These are phyloP conservation scores for Pogostemon cablin DNA, from an alignment of 257 asterid species.

Conservation along the genomic window DNA sequence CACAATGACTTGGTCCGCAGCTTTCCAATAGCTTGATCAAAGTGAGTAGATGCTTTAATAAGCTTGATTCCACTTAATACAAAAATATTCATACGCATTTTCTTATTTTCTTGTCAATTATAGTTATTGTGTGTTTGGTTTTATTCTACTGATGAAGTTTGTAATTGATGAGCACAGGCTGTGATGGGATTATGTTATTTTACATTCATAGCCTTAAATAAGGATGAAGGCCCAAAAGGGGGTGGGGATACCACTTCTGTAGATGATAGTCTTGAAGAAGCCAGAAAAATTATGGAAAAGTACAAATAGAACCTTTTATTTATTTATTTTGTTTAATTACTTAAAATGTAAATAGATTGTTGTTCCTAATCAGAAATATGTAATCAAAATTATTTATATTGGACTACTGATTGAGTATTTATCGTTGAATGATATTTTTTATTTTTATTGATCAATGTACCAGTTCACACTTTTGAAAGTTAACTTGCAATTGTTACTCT, in stretches of 20 bases:
- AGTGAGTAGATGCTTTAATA: no score
- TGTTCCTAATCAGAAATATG: slow-evolving; percentile 1
- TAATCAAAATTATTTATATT: background rate
- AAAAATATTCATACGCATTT: background rate
- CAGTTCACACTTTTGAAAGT: background rate
- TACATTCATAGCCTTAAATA: slow-evolving; percentile 78
- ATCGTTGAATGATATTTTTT: no score
- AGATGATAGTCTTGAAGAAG: slow-evolving; percentile 92
- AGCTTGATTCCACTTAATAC: no score
- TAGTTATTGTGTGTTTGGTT: background rate
- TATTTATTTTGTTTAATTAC: background rate
- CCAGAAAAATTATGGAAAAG: slow-evolving; percentile 90
- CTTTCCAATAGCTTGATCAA: no score
- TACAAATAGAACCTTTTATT: slow-evolving; percentile 52
- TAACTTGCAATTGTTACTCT: no score
- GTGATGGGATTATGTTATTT: slow-evolving; percentile 89
- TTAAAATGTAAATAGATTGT: slow-evolving; percentile 21
- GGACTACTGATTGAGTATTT: background rate
- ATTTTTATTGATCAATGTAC: background rate
- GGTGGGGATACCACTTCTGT: slow-evolving; percentile 53
- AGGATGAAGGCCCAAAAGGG: slow-evolving; percentile 75
- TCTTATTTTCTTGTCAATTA: background rate
- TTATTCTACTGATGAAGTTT: slow-evolving; percentile 6
- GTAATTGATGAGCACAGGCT: slow-evolving; percentile 52
- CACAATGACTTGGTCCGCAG: no score